Evolutionary conservation across 1,284 basidiomycete species (phyloP).

Genomic region (Sanghuangporus baumii): DNA sequence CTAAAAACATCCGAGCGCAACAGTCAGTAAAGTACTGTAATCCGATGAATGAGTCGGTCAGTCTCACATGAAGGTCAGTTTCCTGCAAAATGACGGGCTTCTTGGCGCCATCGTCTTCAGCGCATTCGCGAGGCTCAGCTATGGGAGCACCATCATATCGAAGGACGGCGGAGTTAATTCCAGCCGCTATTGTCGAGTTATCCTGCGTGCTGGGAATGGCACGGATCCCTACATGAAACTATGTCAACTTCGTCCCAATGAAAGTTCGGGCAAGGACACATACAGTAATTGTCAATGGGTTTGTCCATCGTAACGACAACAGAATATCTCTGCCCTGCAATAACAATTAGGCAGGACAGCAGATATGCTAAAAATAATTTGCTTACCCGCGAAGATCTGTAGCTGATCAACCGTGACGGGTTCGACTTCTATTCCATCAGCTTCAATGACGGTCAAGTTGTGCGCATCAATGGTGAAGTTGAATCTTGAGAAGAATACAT

Average conservation of each 20-base stretch:
- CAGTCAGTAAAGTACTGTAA: neutral
- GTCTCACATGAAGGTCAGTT: slow-evolving; percentile 26
- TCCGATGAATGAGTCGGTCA: neutral
- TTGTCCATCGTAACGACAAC: slow-evolving; percentile 32
- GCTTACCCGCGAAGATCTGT: slow-evolving; percentile 25
- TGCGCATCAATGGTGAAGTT: slow-evolving; percentile 39
- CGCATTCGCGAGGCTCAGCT: slow-evolving; percentile 3
- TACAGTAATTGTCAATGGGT: slow-evolving; percentile 37
- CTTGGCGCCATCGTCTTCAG: neutral
- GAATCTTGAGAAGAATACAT: slow-evolving; percentile 24
- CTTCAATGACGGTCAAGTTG: slow-evolving; percentile 42
- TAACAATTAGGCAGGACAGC: slow-evolving; percentile 24
- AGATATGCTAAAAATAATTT: neutral
- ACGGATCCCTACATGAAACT: slow-evolving; percentile 25
- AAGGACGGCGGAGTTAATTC: slow-evolving; percentile 34
- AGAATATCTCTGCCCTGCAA: slow-evolving; percentile 33
- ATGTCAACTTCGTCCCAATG: neutral
- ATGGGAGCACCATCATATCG: slow-evolving; percentile 26
- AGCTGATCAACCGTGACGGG: slow-evolving; percentile 38
- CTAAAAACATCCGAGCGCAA: neutral
- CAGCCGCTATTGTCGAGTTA: slow-evolving; percentile 23
- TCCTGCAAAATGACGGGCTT: slow-evolving; percentile 25
- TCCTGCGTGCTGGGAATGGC: slow-evolving; percentile 24
- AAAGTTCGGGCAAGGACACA: neutral
- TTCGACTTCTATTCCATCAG: slow-evolving; percentile 38